Conservation (phyloP, 371 early-diverging fungal genomes). For the Fennellomyces sp. region DNA sequence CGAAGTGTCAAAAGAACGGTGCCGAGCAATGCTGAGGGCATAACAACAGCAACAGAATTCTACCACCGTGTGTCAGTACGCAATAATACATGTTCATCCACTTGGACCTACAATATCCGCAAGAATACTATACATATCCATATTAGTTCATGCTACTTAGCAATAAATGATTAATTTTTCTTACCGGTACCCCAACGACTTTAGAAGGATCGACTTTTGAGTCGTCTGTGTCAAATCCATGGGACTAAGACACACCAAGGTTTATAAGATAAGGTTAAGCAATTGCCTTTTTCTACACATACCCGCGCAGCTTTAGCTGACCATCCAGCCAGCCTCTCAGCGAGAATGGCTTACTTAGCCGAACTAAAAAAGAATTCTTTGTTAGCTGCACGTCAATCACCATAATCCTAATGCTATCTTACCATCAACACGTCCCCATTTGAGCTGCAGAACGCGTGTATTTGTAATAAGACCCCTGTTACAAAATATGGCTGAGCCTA, state of each 20-base stretch:
- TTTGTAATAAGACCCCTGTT: constrained; percentile 58
- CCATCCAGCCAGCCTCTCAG: constrained; percentile 69
- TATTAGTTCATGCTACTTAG: neutral
- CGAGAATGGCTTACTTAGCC: constrained; percentile 81
- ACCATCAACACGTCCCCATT: constrained; percentile 80
- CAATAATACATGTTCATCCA: too few species aligned
- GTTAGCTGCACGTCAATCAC: too few species aligned
- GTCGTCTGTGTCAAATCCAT: constrained; percentile 31
- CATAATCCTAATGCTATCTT: too few species aligned
- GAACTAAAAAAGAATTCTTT: constrained; percentile 51
- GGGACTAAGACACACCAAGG: constrained; percentile 9
- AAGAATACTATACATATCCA: constrained; percentile 54
- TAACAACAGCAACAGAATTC: constrained; percentile 74
- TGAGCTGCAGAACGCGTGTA: constrained; percentile 64
- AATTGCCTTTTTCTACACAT: constrained; percentile 9
- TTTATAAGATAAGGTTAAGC: neutral
- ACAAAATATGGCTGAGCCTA: neutral
- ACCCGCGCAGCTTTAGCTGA: constrained; percentile 57
- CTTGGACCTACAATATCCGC: constrained; percentile 76
- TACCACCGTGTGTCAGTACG: neutral
- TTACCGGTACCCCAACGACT: constrained; percentile 61
- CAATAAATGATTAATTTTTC: neutral
- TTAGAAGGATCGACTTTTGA: constrained; percentile 47
- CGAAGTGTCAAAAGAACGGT: constrained; percentile 83
- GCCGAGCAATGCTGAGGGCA: constrained; percentile 87